Percentiles rank a stretch among this genome's conserved stretches.
Evolutionary conservation across 495 filamentous ascomycete genomes (phyloP).

Genomic region (Penicillium riverlandense): DNA sequence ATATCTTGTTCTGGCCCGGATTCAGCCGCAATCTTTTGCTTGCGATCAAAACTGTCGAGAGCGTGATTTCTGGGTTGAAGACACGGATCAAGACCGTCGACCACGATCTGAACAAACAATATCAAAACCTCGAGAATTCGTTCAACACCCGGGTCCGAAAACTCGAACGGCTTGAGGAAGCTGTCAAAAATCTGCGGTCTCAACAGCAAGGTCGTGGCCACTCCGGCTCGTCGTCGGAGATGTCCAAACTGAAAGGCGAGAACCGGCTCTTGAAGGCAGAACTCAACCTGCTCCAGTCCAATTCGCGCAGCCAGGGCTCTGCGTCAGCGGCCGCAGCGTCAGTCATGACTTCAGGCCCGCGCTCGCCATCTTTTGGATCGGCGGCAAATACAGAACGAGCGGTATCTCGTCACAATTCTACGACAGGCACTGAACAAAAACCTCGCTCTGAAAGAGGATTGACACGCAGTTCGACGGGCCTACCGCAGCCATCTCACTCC

Average conservation of each 20-base stretch:
- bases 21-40: slow-evolving; percentile 84
- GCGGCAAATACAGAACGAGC: slow-evolving; percentile 25
- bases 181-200: slow-evolving; percentile 48
- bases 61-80: slow-evolving; percentile 73
- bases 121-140: slow-evolving; percentile 74
- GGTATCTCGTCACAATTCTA: slow-evolving; percentile 45
- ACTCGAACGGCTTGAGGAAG: slow-evolving; percentile 77
- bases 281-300: slow-evolving; percentile 61
- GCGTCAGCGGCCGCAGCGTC: slow-evolving; percentile 14
- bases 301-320: slow-evolving; percentile 29
- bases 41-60: slow-evolving; percentile 83
- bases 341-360: slow-evolving; percentile 17
- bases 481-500: slow-evolving; percentile 29
- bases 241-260: slow-evolving; percentile 66
- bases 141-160: slow-evolving; percentile 74
- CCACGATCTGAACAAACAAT: slow-evolving; percentile 81
- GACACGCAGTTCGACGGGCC: slow-evolving; percentile 26
- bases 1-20: slow-evolving; percentile 65
- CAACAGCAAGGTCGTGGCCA: slow-evolving; percentile 21
- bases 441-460: slow-evolving; percentile 18
- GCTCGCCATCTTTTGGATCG: slow-evolving; percentile 20
- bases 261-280: slow-evolving; percentile 82
- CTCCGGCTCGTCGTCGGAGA: slow-evolving; percentile 47
- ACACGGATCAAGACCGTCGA: slow-evolving; percentile 75
- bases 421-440: slow-evolving; percentile 16